Evolutionary conservation across 2,329 filamentous ascomycete species (phyloP).

Genomic region (Ophiocordyceps australis): DNA sequence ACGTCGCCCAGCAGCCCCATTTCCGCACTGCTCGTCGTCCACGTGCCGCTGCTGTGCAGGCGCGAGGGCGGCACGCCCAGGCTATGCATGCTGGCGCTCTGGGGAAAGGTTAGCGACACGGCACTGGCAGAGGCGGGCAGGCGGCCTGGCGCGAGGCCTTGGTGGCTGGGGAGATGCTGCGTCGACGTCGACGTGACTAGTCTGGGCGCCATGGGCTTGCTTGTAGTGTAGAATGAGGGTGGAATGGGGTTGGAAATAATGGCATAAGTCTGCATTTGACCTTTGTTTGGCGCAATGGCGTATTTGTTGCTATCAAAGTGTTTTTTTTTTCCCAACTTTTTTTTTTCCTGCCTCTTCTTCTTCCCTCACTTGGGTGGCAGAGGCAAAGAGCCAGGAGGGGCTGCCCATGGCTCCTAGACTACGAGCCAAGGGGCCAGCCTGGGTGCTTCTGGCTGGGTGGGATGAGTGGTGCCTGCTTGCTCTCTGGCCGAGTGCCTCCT

Average conservation of each 20-base stretch:
- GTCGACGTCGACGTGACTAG: slow-evolving; percentile 4
- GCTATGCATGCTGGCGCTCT: slow-evolving; percentile 9
- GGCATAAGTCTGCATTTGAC: slow-evolving; percentile 2
- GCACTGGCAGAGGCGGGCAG: slow-evolving; percentile 9
- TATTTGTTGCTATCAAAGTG: too few relatives aligned
- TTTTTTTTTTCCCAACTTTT: too few relatives aligned
- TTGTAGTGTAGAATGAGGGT: background rate
- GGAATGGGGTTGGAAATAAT: background rate
- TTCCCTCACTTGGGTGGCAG: too few relatives aligned
- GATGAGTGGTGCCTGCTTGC: too few relatives aligned
- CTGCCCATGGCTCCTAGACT: too few relatives aligned
- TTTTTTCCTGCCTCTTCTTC: too few relatives aligned
- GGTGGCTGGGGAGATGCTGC: slow-evolving; percentile 5
- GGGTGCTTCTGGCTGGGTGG: too few relatives aligned
- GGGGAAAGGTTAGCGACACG: slow-evolving; percentile 8
- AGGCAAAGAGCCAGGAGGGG: too few relatives aligned
- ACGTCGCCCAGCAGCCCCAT: slow-evolving; percentile 24
- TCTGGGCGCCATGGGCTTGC: slow-evolving; percentile 5
- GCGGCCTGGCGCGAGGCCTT: slow-evolving; percentile 3
- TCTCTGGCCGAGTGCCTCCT: too few relatives aligned
- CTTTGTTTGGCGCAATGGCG: too few relatives aligned
- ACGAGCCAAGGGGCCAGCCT: too few relatives aligned
- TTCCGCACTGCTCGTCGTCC: slow-evolving; percentile 37
- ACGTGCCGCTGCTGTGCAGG: slow-evolving; percentile 30
- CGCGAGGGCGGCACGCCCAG: slow-evolving; percentile 5